Base-by-base conservation (phyloP, 2,329 filamentous ascomycete species). In the Penicillium sp. region DNA sequence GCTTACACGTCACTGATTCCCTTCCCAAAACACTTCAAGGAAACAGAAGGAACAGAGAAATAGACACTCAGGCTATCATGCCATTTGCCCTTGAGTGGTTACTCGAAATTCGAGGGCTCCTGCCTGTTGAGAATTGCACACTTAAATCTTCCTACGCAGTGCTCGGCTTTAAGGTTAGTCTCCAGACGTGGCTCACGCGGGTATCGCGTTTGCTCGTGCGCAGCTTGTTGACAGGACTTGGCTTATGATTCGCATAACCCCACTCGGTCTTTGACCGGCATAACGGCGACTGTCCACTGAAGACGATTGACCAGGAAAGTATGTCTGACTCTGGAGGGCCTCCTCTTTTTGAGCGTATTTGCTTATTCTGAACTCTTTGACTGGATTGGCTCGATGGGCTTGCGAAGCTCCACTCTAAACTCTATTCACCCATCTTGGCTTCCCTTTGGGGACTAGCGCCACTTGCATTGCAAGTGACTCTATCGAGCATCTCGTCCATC, bases 381-480 rank as follows among this genome's bases (percentile, higher is more conserved):
- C 20, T 5, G 12, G 42, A 25, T 28, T 45, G 42, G 20, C 20
- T 45, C 7, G 42, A 45, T 25, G 22, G 20, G 20, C 20, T 25
- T 3, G 20, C 8, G 20, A 6, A 5, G 17, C 20, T 28, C 42
- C 42, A 45, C 42, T 45, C 14, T 0, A 22, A 57, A 60, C 48
- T 56, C 54, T 57, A 42, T 41, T 54, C 12, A 14, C 43, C 34
- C 43, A 42, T 37, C 58, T 60, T 56, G 58, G 58, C 58, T 53
- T 41, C 54, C 58, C 12, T 20, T 54, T 48, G 22, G 1, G 49
- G 58, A 57, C 54, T 62, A 59, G 53, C 43, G 51, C 12, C 7
- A 4, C 5, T 11, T 1, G 4, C 47, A 31, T 31, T 31, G 31
- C 31, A 10, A 31, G 31, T 31, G 31, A 31, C 15, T 12, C 22